Evolutionary conservation across 306 rosid genomes (phyloP).

Genomic region (Calophaca sinica): DNA sequence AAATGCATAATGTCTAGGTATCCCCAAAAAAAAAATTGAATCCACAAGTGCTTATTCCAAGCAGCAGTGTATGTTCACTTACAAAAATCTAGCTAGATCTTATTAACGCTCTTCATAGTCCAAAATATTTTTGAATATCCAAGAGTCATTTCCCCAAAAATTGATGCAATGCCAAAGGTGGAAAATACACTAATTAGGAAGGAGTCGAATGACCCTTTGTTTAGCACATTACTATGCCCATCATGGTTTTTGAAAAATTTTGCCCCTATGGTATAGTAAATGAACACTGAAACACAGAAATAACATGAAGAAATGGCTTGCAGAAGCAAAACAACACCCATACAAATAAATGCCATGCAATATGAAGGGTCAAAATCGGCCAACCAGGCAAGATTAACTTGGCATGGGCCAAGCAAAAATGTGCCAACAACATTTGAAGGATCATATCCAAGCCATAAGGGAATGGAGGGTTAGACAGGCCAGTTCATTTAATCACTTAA

Average conservation of each 20-base stretch:
- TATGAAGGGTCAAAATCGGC: constrained; percentile 5
- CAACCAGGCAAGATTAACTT: background rate
- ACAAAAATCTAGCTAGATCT: constrained; percentile 6
- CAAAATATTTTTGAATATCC: constrained; percentile 2
- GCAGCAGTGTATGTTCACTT: background rate
- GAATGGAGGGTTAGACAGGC: background rate
- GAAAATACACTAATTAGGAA: background rate
- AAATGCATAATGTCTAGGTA: background rate
- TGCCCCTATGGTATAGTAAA: background rate
- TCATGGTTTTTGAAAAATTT: background rate
- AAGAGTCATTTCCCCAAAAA: constrained; percentile 4
- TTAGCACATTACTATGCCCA: background rate
- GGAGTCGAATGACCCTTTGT: background rate
- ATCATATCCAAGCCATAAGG: background rate
- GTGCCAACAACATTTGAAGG: constrained; percentile 1
- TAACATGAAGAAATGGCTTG: no score
- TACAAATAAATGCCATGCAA: constrained; percentile 23
- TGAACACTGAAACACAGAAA: background rate
- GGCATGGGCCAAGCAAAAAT: background rate
- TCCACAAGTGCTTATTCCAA: background rate
- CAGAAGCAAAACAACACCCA: no score
- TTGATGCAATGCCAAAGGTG: background rate
- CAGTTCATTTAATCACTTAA: constrained; percentile 1
- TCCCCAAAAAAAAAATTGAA: no score
- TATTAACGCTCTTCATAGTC: background rate